Percentiles rank a stretch among this genome's conserved stretches.
phyloP scores from a whole-genome alignment of 257 asterid species.

The Solanum stenotomum region DNA sequence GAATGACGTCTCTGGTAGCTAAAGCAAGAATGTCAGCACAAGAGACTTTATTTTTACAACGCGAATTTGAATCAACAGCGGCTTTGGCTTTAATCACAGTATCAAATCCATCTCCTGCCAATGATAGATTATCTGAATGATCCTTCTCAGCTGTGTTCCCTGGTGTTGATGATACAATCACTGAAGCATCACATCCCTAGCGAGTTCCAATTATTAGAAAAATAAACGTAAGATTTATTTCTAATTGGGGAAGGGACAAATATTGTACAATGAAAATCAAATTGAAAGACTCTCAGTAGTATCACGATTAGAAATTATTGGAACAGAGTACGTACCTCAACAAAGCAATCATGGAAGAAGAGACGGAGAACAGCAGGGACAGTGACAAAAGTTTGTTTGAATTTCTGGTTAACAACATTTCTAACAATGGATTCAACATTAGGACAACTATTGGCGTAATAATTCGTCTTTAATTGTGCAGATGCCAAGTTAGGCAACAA shows the following conservation, averaged over 20 bases:
- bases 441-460: constrained; percentile 50
- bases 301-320: neutral
- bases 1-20: constrained; percentile 76
- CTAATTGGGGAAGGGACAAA: neutral
- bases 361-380: constrained; percentile 66
- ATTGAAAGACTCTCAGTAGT: neutral
- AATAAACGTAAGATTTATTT: neutral
- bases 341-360: constrained; percentile 79
- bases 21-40: constrained; percentile 90
- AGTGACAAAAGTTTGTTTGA: constrained; percentile 58
- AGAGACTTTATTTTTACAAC: constrained; percentile 62
- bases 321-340: constrained; percentile 25
- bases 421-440: constrained; percentile 59
- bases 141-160: constrained; percentile 76
- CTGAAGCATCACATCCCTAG: constrained; percentile 89
- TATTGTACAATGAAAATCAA: too few relatives aligned
- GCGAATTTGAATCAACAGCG: constrained; percentile 51
- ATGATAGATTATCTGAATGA: constrained; percentile 64
- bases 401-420: constrained; percentile 38
- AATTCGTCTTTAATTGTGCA: constrained; percentile 43
- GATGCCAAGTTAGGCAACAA: constrained; percentile 15
- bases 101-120: constrained; percentile 98
- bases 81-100: constrained; percentile 76
- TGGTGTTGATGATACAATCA: constrained; percentile 49
- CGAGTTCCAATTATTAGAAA: constrained; percentile 8